Evolutionary conservation across 768 basidiomycete genomes (phyloP).

Genomic region (Mycena rosella): DNA sequence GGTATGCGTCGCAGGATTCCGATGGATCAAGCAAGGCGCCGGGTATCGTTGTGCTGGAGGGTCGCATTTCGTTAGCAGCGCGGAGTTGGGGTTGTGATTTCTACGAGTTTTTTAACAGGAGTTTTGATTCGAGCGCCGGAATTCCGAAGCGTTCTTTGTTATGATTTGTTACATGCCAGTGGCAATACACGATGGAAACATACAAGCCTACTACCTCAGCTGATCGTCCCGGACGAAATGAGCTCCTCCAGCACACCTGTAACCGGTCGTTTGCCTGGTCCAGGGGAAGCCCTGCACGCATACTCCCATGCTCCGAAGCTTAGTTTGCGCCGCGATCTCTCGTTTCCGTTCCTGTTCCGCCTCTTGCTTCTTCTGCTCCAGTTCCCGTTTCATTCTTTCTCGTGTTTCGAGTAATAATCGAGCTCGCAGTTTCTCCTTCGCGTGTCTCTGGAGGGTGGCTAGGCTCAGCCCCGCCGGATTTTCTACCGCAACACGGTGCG

Average conservation of each 20-base stretch:
- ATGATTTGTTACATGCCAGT: no score
- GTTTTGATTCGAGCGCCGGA: no score
- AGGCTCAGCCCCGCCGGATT: not conserved
- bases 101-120: no score
- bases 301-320: constrained; percentile 39
- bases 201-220: no score
- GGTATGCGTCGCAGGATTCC: constrained; percentile 59
- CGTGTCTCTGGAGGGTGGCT: not conserved
- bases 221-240: constrained; percentile 36
- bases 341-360: constrained; percentile 25
- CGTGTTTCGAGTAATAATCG: not conserved
- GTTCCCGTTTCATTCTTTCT: constrained; percentile 21
- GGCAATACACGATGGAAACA: no score
- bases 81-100: constrained; percentile 39
- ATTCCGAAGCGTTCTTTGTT: no score
- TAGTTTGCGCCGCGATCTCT: constrained; percentile 39
- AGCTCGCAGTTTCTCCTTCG: not conserved
- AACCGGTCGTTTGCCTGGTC: constrained; percentile 41
- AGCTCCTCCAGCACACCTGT: constrained; percentile 41
- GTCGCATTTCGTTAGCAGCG: constrained; percentile 52
- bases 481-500: not conserved
- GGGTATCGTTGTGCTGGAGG: constrained; percentile 66
- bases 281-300: constrained; percentile 40
- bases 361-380: constrained; percentile 41
- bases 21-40: constrained; percentile 54